Base-by-base conservation (phyloP, 2,329 filamentous ascomycete genomes). In the Fusarium sulawesiense region DNA sequence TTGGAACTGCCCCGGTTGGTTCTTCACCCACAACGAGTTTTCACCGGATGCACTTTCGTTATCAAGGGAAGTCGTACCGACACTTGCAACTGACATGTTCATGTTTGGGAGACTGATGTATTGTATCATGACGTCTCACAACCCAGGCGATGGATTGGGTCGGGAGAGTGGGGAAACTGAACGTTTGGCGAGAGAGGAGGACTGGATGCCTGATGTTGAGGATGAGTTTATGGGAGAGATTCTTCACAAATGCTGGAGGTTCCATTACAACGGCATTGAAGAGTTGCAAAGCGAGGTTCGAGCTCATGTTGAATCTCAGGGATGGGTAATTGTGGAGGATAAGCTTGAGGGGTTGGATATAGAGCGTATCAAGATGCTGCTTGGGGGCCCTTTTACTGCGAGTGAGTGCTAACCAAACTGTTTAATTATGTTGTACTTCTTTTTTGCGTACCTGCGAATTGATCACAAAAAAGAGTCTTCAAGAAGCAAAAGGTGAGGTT, bases 351-450 rank as follows among this genome's bases (percentile, higher is more conserved):
- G 16, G 0, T 46, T 57, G 0, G 51, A 57, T 6, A 12, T 27
- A 2, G 5, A 30, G 2, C 3, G 27, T 6, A 20, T 51, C 1
- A 41, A 51, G 20, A 27, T 3, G 2, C 32, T 51, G 3, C 23
- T 51, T 13, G 18, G 27, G 1, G 48, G 18, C 9, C 16, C 9
- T 20, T 0, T 23, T 7, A 18, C 5, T 7, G 13, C 4, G 10
- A 3, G 1, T 18, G 9, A 23, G 3, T 1, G 10, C 8, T 23
- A 12, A 44, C 2, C 1, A 37, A 1, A n/a, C 18, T 6, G 0
- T 4, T 7, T 10, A n/a, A 11, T 4, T 2, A 37, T 11, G 9
- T n/a, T n/a, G 0, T 4, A 37, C 1, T 7, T 37, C 1, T 1
- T n/a, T 3, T 10, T n/a, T 11, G 5, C 3, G 5, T n/a, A 37